These are phyloP conservation scores for Lichtheimia corymbifera DNA, from an alignment of 371 early-diverging fungal genomes.

Conservation along the genomic window DNA sequence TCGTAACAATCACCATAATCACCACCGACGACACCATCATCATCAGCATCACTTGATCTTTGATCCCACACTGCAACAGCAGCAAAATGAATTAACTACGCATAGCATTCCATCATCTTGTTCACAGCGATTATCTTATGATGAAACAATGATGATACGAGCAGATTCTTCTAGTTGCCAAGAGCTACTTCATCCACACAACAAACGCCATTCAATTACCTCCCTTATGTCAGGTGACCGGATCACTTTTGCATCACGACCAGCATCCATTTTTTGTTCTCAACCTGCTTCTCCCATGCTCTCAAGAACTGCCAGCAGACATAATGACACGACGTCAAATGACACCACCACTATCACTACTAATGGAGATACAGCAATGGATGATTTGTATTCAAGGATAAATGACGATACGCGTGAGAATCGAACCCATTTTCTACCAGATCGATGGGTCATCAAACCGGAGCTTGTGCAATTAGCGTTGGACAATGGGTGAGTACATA, in stretches of 20 bases:
- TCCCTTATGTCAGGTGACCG: slow-evolving; percentile 22
- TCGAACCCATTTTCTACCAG: neutral
- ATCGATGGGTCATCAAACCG: slow-evolving; percentile 38
- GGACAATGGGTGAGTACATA: slow-evolving; percentile 34
- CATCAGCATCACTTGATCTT: neutral
- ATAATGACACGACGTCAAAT: neutral
- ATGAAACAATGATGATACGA: neutral
- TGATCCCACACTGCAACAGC: neutral
- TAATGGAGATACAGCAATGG: too few relatives aligned
- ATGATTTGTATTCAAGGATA: too few relatives aligned
- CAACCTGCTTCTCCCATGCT: slow-evolving; percentile 37
- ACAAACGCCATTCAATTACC: slow-evolving; percentile 33
- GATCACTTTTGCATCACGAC: slow-evolving; percentile 23
- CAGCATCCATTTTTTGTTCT: slow-evolving; percentile 31
- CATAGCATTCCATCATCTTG: neutral
- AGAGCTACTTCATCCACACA: slow-evolving; percentile 15
- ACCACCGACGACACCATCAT: slow-evolving; percentile 12
- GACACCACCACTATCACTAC: neutral
- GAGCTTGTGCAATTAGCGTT: slow-evolving; percentile 40
- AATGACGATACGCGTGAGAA: too few relatives aligned
- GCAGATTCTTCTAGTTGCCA: slow-evolving; percentile 18
- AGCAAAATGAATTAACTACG: neutral
- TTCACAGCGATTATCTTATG: neutral
- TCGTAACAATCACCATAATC: slow-evolving; percentile 11
- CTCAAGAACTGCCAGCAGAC: neutral